Evolutionary conservation across 1,284 basidiomycete species (phyloP), one percentile per base, ranked within the genome.

Genomic region (Anthracocystis walkeri): DNA sequence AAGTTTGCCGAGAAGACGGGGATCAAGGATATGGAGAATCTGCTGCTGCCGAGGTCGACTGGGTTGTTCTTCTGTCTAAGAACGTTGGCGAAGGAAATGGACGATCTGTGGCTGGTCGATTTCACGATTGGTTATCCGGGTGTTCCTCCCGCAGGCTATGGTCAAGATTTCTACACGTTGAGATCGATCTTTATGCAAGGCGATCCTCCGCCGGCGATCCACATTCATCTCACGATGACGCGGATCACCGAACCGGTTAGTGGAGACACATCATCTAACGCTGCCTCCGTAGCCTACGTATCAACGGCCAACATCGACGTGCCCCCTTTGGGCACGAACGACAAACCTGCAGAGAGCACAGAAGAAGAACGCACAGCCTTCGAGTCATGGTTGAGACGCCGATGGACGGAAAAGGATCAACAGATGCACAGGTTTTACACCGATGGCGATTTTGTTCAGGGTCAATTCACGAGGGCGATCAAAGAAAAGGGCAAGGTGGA

Each of bases 41-140:
- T 90, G 18, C 88, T 99, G 7, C 89, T 97, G 51, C 96, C 96
- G 0, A 90, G 95, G 51, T 93, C 94, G 27, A 97, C 94, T 0
- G 96, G 96, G 1, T 87, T 97, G 55, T 91, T 92, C 68, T 94
- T 93, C 84, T 93, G 91, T 70, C 87, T 97, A 40, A 89, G 93
- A 27, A 91, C 93, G 0, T 89, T 98, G 10, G 88, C 90, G 10
- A 91, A 92, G 20, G 89, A 91, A 56, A 89, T 96, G 45, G 91
- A 91, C 21, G 89, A 89, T 65, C 87, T 98, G 68, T 89, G 91
- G 78, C 86, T 99, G 20, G 87, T 97, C n/a, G 80, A 83, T 42
- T 74, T 80, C 23, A 97, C 95, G 0, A 89, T 95, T 71, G 90
- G 92, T 20, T 97, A 97, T 86, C 94, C 95, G 59, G 95, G 94